Percentiles rank a stretch among this genome's conserved stretches.
These are phyloP conservation scores for Apiospora pterosperma DNA, from an alignment of 2,329 filamentous ascomycete genomes.

Conservation along the genomic window DNA sequence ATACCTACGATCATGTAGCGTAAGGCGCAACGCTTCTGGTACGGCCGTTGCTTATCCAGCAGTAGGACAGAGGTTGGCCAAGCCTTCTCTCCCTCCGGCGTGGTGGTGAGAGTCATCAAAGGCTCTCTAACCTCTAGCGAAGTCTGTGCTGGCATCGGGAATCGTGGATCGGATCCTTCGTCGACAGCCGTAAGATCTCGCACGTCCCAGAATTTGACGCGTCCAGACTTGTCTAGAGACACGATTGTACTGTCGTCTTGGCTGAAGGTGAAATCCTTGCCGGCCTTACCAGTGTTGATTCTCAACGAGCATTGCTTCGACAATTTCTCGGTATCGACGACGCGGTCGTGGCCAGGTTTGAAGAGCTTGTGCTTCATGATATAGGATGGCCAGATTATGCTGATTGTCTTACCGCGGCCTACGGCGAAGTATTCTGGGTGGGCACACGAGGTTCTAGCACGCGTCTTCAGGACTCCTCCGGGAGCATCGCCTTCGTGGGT, in stretches of 20 bases:
- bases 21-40: slow-evolving; percentile 82
- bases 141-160: slow-evolving; percentile 50
- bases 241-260: slow-evolving; percentile 94
- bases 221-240: slow-evolving; percentile 93
- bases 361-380: slow-evolving; percentile 61
- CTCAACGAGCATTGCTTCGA: slow-evolving; percentile 83
- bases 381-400: slow-evolving; percentile 72
- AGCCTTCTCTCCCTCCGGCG: slow-evolving; percentile 84
- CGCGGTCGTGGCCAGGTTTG: slow-evolving; percentile 60
- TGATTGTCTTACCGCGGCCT: slow-evolving; percentile 92
- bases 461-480: slow-evolving; percentile 90
- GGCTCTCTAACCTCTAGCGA: slow-evolving; percentile 80
- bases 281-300: slow-evolving; percentile 95
- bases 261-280: slow-evolving; percentile 97
- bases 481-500: slow-evolving; percentile 87
- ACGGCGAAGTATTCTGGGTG: slow-evolving; percentile 95
- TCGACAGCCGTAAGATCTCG: slow-evolving; percentile 64
- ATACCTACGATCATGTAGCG: slow-evolving; percentile 96
- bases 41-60: slow-evolving; percentile 93
- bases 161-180: slow-evolving; percentile 47
- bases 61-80: slow-evolving; percentile 96
- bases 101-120: slow-evolving; percentile 81
- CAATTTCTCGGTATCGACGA: slow-evolving; percentile 84
- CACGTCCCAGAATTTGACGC: slow-evolving; percentile 98
- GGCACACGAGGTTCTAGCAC: slow-evolving; percentile 82